Evolutionary conservation across 2,329 filamentous ascomycete species (phyloP), one percentile per base, ranked within the genome.

Genomic region (Calonectria fujianensis): DNA sequence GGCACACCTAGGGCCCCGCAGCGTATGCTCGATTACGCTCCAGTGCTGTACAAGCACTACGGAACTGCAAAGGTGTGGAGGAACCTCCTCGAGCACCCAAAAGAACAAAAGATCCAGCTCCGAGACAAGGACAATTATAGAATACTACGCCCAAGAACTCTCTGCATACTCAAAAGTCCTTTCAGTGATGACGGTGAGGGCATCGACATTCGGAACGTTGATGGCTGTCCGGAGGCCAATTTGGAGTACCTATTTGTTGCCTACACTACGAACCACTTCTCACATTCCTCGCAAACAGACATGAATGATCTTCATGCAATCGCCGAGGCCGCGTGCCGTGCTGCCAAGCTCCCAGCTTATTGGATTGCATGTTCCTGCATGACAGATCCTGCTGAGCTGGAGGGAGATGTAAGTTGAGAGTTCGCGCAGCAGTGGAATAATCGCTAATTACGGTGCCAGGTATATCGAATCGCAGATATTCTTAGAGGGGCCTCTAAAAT

Each of bases 301-400:
- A 81, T 81, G 78, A 61, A 77, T 45, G 80, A 78, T 20, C 77
- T 81, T 31, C 80, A 81, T 45, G 57, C 77, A 14, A 81, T 81
- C n/a, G 80, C 80, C 0, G 80, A 81, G 73, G 79, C 80, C 0
- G 79, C 80, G 14, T 81, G 80, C 59, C 74, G 80, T 18, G 76
- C 78, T 35, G 78, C 80, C 13, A 79, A 79, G 71, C 57, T 81
- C 13, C 76, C 79, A 11, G 79, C 79, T 1, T 81, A 81, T 50
- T 81, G 80, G 80, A 77, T 81, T 14, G 73, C 80, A 8, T 80
- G 80, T 39, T 80, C 79, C 31, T 85, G 63, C 11, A 81, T 81
- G 80, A 73, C 76, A 13, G 80, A 81, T 29, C 70, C 80, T 50
- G 54, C 68, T n/a, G 73, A 81, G 50, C 59, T 81, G 4, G 80